phyloP scores from a whole-genome alignment of 176 grass and related monocot species.

The Alloteropsis semialata region DNA sequence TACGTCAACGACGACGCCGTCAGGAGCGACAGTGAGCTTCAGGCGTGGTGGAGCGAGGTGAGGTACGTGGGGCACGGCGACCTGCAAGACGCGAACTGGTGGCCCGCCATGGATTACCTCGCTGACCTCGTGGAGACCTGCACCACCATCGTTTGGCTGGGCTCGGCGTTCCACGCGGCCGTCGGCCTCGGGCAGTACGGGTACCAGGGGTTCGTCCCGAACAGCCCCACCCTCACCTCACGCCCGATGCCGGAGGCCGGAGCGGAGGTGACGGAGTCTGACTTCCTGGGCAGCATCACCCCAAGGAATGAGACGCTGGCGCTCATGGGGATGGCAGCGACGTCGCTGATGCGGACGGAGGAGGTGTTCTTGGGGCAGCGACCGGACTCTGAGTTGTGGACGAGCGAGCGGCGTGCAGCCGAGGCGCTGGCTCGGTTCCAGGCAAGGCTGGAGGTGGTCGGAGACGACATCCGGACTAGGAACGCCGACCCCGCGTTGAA shows the following conservation, averaged over 20 bases:
- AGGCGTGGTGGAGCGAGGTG: slow-evolving; percentile 63
- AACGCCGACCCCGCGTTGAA: slow-evolving; percentile 29
- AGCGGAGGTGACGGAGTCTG: slow-evolving; percentile 21
- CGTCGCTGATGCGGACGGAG: slow-evolving; percentile 27
- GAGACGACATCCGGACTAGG: slow-evolving; percentile 30
- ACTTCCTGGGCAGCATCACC: slow-evolving; percentile 38
- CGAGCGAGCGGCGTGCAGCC: slow-evolving; percentile 2
- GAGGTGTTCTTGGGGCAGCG: slow-evolving; percentile 50
- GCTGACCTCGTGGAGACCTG: slow-evolving; percentile 29
- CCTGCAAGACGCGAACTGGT: slow-evolving; percentile 52
- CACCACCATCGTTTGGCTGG: slow-evolving; percentile 51
- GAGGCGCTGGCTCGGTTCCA: slow-evolving; percentile 40
- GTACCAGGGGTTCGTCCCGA: slow-evolving; percentile 42
- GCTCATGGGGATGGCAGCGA: slow-evolving; percentile 33
- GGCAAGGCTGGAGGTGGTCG: slow-evolving; percentile 35
- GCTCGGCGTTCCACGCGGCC: slow-evolving; percentile 41
- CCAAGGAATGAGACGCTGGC: slow-evolving; percentile 34
- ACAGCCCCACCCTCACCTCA: slow-evolving; percentile 28
- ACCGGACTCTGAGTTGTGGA: slow-evolving; percentile 34
- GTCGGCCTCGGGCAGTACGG: slow-evolving; percentile 50
- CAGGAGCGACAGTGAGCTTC: slow-evolving; percentile 42
- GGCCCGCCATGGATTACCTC: slow-evolving; percentile 33
- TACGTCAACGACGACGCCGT: slow-evolving; percentile 24
- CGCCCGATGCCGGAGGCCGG: slow-evolving; percentile 35
- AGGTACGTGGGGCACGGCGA: slow-evolving; percentile 55